Conservation (phyloP, 2,329 filamentous ascomycete species). For the Calonectria pauciramosa region DNA sequence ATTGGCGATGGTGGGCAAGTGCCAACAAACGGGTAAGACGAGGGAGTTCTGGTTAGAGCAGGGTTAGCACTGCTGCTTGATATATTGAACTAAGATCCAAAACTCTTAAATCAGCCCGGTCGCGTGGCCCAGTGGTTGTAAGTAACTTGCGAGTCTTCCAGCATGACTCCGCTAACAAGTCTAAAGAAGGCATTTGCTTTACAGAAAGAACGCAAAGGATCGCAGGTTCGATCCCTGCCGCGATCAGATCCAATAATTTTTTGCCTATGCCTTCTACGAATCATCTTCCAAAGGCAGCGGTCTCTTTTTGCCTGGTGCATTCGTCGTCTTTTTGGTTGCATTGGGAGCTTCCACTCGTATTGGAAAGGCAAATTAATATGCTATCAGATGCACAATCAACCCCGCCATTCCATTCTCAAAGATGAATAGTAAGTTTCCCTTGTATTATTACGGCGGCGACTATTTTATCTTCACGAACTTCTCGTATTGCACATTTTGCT, state of each 20-base stretch:
- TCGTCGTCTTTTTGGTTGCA: neutral
- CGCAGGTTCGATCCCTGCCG: conserved; percentile 45
- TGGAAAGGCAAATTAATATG: neutral
- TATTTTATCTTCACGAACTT: neutral
- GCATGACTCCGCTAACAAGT: neutral
- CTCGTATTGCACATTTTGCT: neutral
- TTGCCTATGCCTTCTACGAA: neutral
- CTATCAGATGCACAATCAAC: neutral
- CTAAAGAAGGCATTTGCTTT: conserved; percentile 28
- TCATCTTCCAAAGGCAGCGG: neutral
- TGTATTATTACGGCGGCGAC: neutral
- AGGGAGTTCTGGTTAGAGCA: neutral
- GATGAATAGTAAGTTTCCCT: neutral
- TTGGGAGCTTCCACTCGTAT: neutral
- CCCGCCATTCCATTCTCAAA: neutral
- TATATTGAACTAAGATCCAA: neutral
- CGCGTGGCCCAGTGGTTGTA: conserved; percentile 35
- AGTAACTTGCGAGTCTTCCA: neutral
- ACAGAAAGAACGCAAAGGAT: conserved; percentile 34
- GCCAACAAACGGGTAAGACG: neutral
- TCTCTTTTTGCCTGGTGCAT: too few relatives aligned
- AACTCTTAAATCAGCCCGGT: conserved; percentile 5
- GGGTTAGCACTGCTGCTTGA: neutral
- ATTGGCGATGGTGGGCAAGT: neutral
- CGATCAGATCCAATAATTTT: conserved; percentile 17